A percentile compares a stretch with the other conserved stretches of the same genome.
These are phyloP conservation scores for Phytophthora ramorum DNA, from an alignment of 352 stramenopile genomes.

Conservation along the genomic window DNA sequence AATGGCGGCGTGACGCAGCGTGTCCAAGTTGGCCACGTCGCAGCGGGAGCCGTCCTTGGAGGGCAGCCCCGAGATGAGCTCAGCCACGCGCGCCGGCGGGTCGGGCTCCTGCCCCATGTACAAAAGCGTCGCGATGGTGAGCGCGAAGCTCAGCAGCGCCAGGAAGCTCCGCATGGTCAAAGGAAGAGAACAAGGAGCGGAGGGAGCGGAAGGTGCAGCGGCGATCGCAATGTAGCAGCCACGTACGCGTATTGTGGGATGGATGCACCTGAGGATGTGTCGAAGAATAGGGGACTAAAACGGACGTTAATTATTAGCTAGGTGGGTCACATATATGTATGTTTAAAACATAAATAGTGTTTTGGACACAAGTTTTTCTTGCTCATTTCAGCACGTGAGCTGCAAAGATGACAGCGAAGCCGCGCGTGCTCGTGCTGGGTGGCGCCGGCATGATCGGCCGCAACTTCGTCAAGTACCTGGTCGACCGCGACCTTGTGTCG, in stretches of 20 bases:
- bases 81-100: slow-evolving; percentile 51
- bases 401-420: slow-evolving; percentile 45
- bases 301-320: slow-evolving; percentile 13
- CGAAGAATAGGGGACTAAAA: not conserved
- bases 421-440: slow-evolving; percentile 84
- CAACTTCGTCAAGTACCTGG: slow-evolving; percentile 87
- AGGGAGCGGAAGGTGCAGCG: slow-evolving; percentile 4
- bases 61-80: slow-evolving; percentile 50
- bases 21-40: slow-evolving; percentile 74
- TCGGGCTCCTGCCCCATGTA: slow-evolving; percentile 57
- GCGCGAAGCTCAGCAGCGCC: slow-evolving; percentile 55
- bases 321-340: not conserved
- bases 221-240: slow-evolving; percentile 14
- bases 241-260: slow-evolving; percentile 15
- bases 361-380: no score
- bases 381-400: no score
- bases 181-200: not conserved
- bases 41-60: slow-evolving; percentile 46
- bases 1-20: slow-evolving; percentile 67
- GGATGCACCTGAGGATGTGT: slow-evolving; percentile 11
- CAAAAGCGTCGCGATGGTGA: slow-evolving; percentile 54
- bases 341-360: not conserved
- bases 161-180: slow-evolving; percentile 56
- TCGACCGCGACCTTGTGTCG: slow-evolving; percentile 72
- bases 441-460: slow-evolving; percentile 88